Evolutionary conservation across 2,329 filamentous ascomycete genomes (phyloP), one percentile per base, ranked within the genome.

Genomic region (Paecilomyces fulvus): DNA sequence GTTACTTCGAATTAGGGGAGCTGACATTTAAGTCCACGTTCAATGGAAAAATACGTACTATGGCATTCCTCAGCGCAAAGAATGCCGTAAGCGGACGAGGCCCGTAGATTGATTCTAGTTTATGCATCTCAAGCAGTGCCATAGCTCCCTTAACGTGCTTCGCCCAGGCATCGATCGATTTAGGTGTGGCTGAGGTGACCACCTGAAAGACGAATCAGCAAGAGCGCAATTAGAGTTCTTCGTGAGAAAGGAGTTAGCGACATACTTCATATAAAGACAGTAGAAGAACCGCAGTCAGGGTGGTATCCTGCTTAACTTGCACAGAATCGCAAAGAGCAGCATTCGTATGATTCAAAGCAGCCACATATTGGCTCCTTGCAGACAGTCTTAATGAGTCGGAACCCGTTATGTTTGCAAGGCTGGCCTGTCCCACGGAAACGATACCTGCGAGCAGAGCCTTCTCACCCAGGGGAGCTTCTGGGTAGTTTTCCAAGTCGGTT

Each of bases 201-300:
- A 73, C 62, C 72, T 75, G n/a, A 25, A 20, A 21, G 4, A n/a
- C 17, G n/a, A 20, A 3, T 43, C 14, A 25, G 12, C 20, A 23
- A n/a, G 4, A 49, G 60, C 60, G 60, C 53, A 8, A 12, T 30
- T 33, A 5, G 51, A n/a, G 12, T n/a, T 12, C 23, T 30, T 7
- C 55, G 6, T 2, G 3, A n/a, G 37, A 23, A 17, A 53, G 14
- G 1, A 52, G 55, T 8, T 17, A 8, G 53, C 30, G 49, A 10
- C 71, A 63, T 70, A 85, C 83, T 75, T 86, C 83, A 59, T 83
- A 86, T 66, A 85, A 75, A 51, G 83, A 82, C 60, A 86, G 76
- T 61, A 83, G 75, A 49, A 86, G 73, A 30, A 85, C 79, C 6
- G 79, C 75, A 61, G 83, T 74, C 12, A 80, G 75, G 9, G 79